Evolutionary conservation across 768 basidiomycete species (phyloP), one percentile per base, ranked within the genome.

Genomic region (Lentinula detonsa): DNA sequence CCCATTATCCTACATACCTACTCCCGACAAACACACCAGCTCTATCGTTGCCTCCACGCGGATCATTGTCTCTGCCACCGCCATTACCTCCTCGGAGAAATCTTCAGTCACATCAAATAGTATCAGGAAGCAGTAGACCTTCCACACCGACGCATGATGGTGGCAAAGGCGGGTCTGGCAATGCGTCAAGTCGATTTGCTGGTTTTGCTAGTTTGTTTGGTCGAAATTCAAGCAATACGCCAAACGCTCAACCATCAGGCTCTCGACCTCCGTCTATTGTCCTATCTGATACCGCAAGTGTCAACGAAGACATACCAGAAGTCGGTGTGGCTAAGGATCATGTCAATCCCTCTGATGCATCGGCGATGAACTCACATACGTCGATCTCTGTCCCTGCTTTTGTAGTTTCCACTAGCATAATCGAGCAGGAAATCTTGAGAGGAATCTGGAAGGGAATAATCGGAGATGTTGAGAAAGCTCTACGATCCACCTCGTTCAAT

Each of bases 31-130:
- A 81, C 57, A 72, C 76, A 2, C 63, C 85, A 11, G 70, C 76
- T n/a, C 71, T 80, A 13, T 74, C 78, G 39, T 59, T 79, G 0
- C 85, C 84, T 60, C 86, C 83, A 16, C 81, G 80, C 18, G 49
- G 59, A 46, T 51, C 59, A n/a, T 50, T 50, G n/a, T 42, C 48
- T n/a, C 18, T 60, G 3, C 59, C 50, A 33, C 74, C 74, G 23
- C 65, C 70, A 46, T 62, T 68, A 28, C 54, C 66, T 7, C 78
- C 76, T 62, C 80, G 78, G 9, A 79, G 75, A 0, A 45, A 45
- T 21, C 55, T 28, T 23, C 46, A 48, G 23, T 35, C 34, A 34
- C 21, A 56, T 15, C 55, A 21, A 42, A 39, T 18, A 11, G 53
- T 5, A 39, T 33, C 40, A 31, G 39, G 4, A 10, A 8, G 2